Evolutionary conservation across 768 basidiomycete species (phyloP).

Genomic region (Hortiboletus flavorubellus): DNA sequence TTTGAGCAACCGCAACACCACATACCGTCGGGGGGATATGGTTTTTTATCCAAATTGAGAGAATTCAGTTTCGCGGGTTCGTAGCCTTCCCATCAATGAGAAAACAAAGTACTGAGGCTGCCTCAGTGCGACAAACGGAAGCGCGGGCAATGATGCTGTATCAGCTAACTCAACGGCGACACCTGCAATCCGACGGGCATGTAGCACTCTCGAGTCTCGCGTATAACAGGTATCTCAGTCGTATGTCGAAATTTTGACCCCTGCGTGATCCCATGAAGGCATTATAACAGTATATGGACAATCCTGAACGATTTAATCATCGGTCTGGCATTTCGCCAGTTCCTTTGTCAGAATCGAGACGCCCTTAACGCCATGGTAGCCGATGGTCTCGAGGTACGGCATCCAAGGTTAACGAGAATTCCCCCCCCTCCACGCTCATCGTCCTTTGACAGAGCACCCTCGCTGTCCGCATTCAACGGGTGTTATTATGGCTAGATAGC

Average conservation of each 20-base stretch:
- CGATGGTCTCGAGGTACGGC: conserved; percentile 40
- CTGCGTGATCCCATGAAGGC: conserved; percentile 42
- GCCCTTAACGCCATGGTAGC: conserved; percentile 41
- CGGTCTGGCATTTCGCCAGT: conserved; percentile 67
- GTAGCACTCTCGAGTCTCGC: conserved; percentile 42
- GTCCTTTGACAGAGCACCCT: conserved; percentile 17
- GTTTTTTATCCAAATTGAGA: conserved; percentile 14
- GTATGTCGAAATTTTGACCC: background rate
- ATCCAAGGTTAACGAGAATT: background rate
- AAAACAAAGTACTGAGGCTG: background rate
- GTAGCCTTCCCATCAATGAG: background rate
- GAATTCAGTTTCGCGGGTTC: conserved; percentile 26
- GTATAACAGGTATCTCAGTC: conserved; percentile 60
- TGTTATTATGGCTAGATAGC: conserved; percentile 81
- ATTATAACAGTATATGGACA: conserved; percentile 91
- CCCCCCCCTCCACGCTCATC: background rate
- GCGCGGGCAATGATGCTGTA: conserved; percentile 48
- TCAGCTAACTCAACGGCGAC: conserved; percentile 38
- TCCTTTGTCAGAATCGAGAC: conserved; percentile 64
- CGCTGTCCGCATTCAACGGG: conserved; percentile 41
- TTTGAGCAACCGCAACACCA: background rate
- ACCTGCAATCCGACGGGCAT: conserved; percentile 34
- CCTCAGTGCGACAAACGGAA: conserved; percentile 57
- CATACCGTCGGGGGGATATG: background rate
- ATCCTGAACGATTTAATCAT: conserved; percentile 88